phyloP scores from a whole-genome alignment of 768 basidiomycete species.

The Kwoniella sp. region DNA sequence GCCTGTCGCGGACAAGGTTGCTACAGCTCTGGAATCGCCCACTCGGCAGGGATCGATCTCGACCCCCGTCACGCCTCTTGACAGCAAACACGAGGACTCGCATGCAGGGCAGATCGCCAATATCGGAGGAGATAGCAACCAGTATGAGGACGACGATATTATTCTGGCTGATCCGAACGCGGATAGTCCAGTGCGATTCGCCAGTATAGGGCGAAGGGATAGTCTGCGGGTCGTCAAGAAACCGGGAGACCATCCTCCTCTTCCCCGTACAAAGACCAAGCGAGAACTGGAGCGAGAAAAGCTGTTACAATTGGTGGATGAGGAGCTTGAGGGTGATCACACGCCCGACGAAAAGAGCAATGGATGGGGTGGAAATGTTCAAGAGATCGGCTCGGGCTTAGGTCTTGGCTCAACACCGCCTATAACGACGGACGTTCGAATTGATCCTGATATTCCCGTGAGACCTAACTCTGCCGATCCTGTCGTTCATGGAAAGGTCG shows the following conservation, averaged over 20 bases:
- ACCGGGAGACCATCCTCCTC: conserved; percentile 21
- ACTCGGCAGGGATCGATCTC: neutral
- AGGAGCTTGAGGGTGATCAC: conserved; percentile 47
- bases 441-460: conserved; percentile 17
- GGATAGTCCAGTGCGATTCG: conserved; percentile 35
- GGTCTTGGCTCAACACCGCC: conserved; percentile 22
- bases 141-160: conserved; percentile 16
- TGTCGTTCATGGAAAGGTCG: conserved; percentile 12
- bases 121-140: neutral
- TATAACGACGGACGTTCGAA: conserved; percentile 6
- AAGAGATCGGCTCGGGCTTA: conserved; percentile 46
- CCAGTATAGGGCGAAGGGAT: conserved; percentile 38
- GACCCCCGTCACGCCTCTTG: conserved; percentile 7
- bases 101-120: neutral
- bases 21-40: conserved; percentile 6
- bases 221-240: conserved; percentile 32
- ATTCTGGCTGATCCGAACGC: conserved; percentile 11
- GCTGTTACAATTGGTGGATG: conserved; percentile 49
- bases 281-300: conserved; percentile 51
- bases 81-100: neutral
- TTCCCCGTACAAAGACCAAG: conserved; percentile 39
- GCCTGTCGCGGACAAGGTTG: conserved; percentile 10
- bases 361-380: conserved; percentile 41
- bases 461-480: conserved; percentile 27
- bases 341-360: conserved; percentile 11